These are phyloP conservation scores for Marchantia paleacea DNA, from an alignment of 225 moss, liverwort and hornwort species.

Conservation along the genomic window DNA sequence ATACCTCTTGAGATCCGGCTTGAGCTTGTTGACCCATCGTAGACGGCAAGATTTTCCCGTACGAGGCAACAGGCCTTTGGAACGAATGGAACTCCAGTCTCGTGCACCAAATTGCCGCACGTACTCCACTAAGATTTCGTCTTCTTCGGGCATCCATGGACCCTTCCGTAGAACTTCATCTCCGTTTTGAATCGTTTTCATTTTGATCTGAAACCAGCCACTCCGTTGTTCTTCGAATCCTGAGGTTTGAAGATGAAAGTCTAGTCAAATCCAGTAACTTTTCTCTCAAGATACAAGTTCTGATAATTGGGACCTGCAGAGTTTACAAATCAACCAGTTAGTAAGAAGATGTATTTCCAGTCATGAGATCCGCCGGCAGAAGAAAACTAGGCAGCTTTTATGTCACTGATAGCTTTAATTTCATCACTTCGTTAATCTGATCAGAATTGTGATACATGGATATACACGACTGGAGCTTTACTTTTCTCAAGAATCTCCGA, in stretches of 20 bases:
- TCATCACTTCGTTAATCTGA: too few relatives aligned
- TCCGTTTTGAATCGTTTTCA: conserved; percentile 74
- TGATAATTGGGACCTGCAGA: too few relatives aligned
- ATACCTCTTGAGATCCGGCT: conserved; percentile 95
- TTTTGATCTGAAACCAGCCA: conserved; percentile 71
- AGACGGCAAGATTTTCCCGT: conserved; percentile 92
- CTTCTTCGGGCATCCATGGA: conserved; percentile 97
- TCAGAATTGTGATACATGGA: too few relatives aligned
- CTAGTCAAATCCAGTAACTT: conserved; percentile 50
- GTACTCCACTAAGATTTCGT: conserved; percentile 91
- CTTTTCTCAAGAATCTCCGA: too few relatives aligned
- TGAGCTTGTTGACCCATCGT: conserved; percentile 99
- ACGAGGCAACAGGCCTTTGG: conserved; percentile 85
- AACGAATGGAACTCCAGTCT: conserved; percentile 96
- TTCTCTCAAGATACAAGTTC: too few relatives aligned
- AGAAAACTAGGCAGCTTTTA: too few relatives aligned
- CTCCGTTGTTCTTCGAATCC: conserved; percentile 65
- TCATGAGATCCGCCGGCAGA: too few relatives aligned
- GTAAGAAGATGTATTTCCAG: too few relatives aligned
- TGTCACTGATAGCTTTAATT: too few relatives aligned
- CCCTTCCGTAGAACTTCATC: conserved; percentile 92
- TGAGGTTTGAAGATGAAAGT: conserved; percentile 65
- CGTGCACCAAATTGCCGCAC: conserved; percentile 87
- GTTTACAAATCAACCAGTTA: too few relatives aligned
- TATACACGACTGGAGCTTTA: too few relatives aligned